Conservation (phyloP, 2,329 filamentous ascomycete species). For the Diplodia seriata region DNA sequence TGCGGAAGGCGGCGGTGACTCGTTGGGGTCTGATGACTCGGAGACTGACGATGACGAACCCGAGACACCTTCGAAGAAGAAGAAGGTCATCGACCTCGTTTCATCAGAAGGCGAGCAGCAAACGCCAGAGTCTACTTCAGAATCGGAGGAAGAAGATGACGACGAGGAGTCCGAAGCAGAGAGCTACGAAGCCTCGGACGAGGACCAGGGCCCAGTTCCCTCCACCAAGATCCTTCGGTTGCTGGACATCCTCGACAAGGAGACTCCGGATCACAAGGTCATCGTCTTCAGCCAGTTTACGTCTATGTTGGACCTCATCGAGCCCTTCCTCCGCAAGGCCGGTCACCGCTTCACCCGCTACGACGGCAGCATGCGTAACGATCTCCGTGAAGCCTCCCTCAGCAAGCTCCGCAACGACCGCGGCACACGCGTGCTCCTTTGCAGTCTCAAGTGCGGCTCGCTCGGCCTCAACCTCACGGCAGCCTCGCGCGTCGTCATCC, state of each 20-base stretch:
- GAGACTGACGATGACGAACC: constrained; percentile 60
- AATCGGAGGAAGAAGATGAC: constrained; percentile 42
- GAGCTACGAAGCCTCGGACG: constrained; percentile 45
- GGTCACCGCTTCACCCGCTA: constrained; percentile 85
- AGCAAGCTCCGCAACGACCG: constrained; percentile 76
- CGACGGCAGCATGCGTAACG: constrained; percentile 94
- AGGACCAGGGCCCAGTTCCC: constrained; percentile 60
- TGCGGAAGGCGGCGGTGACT: constrained; percentile 84
- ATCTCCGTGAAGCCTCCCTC: constrained; percentile 86
- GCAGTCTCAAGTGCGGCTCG: constrained; percentile 91
- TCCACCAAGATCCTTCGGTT: constrained; percentile 94
- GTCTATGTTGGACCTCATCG: constrained; percentile 94
- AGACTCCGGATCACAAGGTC: constrained; percentile 86
- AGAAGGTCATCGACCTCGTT: constrained; percentile 63
- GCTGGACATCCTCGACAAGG: constrained; percentile 78
- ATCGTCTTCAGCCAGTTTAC: constrained; percentile 99
- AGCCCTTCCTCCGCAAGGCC: constrained; percentile 81
- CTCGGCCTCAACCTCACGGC: constrained; percentile 93
- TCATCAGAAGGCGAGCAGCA: constrained; percentile 50
- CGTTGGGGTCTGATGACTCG: constrained; percentile 73
- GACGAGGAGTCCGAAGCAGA: constrained; percentile 50
- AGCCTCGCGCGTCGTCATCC: constrained; percentile 88
- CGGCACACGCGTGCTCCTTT: constrained; percentile 81
- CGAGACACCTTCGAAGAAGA: constrained; percentile 42
- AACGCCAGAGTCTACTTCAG: constrained; percentile 36